A percentile compares a stretch with the other conserved stretches of the same genome.
Conservation (phyloP, 306 rosid genomes). For the Corylus americana region DNA sequence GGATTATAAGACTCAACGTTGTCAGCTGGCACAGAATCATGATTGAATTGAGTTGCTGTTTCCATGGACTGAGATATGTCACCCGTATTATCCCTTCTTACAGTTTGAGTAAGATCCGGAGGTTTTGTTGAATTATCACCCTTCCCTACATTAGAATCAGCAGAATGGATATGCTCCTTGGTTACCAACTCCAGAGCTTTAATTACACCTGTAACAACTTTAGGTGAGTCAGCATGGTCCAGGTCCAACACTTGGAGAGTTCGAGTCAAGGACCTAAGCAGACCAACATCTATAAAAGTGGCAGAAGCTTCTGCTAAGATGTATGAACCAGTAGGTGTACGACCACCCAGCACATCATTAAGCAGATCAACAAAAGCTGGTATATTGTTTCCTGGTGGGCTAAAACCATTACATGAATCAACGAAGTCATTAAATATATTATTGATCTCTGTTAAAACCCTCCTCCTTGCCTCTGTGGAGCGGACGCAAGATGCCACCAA, state of each 20-base stretch:
- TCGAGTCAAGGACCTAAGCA: constrained; percentile 66
- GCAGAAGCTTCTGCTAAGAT: constrained; percentile 83
- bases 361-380: constrained; percentile 84
- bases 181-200: constrained; percentile 93
- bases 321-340: constrained; percentile 85
- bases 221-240: constrained; percentile 88
- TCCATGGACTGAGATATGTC: constrained; percentile 65
- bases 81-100: constrained; percentile 47
- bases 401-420: constrained; percentile 58
- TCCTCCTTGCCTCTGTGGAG: constrained; percentile 87
- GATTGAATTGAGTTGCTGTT: constrained; percentile 62
- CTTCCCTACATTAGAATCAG: constrained; percentile 65
- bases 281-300: constrained; percentile 85
- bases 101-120: constrained; percentile 60
- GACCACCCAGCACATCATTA: constrained; percentile 84
- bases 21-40: constrained; percentile 54
- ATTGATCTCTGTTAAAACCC: constrained; percentile 79
- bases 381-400: constrained; percentile 64
- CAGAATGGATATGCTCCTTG: constrained; percentile 77
- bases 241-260: constrained; percentile 82
- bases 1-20: constrained; percentile 60
- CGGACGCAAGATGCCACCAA: constrained; percentile 94
- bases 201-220: constrained; percentile 77
- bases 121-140: constrained; percentile 60
- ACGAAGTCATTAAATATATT: constrained; percentile 65